Conservation (phyloP, 495 filamentous ascomycete species). For the Parathielavia hyrcaniae region DNA sequence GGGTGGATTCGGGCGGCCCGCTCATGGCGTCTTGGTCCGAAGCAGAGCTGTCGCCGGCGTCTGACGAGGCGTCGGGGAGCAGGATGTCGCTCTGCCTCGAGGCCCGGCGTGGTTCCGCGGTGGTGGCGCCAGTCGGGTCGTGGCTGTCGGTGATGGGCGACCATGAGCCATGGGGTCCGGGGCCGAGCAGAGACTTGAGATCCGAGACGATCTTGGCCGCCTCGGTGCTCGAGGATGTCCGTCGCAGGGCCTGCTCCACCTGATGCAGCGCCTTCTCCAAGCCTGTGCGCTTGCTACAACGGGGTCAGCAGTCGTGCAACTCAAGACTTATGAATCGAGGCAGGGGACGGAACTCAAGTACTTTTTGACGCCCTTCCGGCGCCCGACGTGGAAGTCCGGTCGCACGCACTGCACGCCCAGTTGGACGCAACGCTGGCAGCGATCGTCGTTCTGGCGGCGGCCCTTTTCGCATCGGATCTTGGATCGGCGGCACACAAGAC, state of each 20-base stretch:
- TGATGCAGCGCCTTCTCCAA: slow-evolving; percentile 67
- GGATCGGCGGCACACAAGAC: slow-evolving; percentile 60
- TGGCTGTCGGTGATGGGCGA: slow-evolving; percentile 6
- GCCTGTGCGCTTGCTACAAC: slow-evolving; percentile 59
- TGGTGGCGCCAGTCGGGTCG: slow-evolving; percentile 11
- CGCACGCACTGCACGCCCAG: slow-evolving; percentile 55
- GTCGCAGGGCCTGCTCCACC: slow-evolving; percentile 64
- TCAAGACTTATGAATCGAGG: neutral
- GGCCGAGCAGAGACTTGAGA: slow-evolving; percentile 50
- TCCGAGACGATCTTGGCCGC: slow-evolving; percentile 51
- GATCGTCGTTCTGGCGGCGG: slow-evolving; percentile 41
- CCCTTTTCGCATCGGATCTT: slow-evolving; percentile 58
- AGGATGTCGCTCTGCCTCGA: slow-evolving; percentile 20
- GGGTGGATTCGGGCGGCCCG: slow-evolving; percentile 27
- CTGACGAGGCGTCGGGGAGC: slow-evolving; percentile 30
- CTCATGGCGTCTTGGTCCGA: slow-evolving; percentile 33
- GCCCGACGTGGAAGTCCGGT: slow-evolving; percentile 61
- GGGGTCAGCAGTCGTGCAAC: slow-evolving; percentile 14
- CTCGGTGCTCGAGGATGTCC: slow-evolving; percentile 49
- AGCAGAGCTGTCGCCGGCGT: slow-evolving; percentile 29
- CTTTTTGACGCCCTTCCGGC: slow-evolving; percentile 73
- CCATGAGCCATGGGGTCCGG: slow-evolving; percentile 17
- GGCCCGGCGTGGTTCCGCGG: slow-evolving; percentile 10
- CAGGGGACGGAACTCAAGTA: slow-evolving; percentile 31
- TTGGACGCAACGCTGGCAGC: slow-evolving; percentile 59